Evolutionary conservation across 257 asterid genomes (phyloP).

Genomic region (Solanum habrochaites): DNA sequence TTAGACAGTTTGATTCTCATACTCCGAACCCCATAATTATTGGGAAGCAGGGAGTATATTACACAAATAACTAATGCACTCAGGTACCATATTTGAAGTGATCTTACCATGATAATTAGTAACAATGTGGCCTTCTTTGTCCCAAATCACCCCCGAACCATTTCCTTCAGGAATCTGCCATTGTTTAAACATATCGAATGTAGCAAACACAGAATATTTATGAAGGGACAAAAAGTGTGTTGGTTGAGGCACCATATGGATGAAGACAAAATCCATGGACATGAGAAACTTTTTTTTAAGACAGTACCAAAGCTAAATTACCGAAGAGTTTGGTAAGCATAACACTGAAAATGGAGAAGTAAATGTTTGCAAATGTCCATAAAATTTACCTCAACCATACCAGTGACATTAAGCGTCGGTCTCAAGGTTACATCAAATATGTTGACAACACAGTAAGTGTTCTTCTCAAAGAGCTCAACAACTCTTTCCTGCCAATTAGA

Average conservation of each 20-base stretch:
- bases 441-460: constrained; percentile 92
- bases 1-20: background rate
- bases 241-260: background rate
- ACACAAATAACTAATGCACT: background rate
- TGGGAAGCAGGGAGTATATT: background rate
- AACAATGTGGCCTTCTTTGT: constrained; percentile 81
- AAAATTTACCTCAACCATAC: constrained; percentile 73
- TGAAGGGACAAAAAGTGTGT: background rate
- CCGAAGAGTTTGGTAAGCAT: background rate
- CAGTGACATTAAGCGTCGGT: constrained; percentile 77
- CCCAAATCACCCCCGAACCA: constrained; percentile 98
- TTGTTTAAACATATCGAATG: background rate
- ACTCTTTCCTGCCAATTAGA: constrained; percentile 77
- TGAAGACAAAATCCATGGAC: background rate
- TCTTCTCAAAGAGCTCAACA: constrained; percentile 79
- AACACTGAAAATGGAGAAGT: background rate
- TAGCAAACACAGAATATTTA: background rate
- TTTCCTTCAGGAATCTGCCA: constrained; percentile 95
- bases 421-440: constrained; percentile 86
- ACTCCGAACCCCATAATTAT: background rate
- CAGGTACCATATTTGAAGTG: background rate
- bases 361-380: background rate
- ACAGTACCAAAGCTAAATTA: background rate
- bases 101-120: constrained; percentile 93
- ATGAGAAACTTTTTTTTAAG: background rate